Conservation (phyloP, 73 alveolate genomes). For the Paramecium octaurelia region DNA sequence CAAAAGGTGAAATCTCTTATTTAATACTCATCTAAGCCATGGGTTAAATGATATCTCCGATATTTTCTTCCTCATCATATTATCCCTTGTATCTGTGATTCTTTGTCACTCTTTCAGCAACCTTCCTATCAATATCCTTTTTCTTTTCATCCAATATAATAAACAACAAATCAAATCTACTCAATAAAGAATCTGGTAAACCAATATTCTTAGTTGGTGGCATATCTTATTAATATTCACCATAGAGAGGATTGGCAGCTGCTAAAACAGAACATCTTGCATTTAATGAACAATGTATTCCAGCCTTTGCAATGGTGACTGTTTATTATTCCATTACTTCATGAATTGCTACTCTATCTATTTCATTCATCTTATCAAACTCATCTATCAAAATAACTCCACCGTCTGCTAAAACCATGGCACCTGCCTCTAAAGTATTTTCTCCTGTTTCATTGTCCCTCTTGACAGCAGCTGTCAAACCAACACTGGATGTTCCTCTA, state of each 20-base stretch:
- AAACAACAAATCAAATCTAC: constrained; percentile 98
- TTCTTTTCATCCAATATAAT: constrained; percentile 92
- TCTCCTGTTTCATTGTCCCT: constrained; percentile 96
- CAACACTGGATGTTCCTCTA: constrained; percentile 99
- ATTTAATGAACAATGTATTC: constrained; percentile 98
- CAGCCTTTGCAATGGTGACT: constrained; percentile 99
- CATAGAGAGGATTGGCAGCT: constrained; percentile 99
- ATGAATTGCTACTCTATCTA: constrained; percentile 99
- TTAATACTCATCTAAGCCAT: not conserved
- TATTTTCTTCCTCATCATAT: constrained; percentile 43
- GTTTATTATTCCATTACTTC: constrained; percentile 99
- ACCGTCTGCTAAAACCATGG: constrained; percentile 99
- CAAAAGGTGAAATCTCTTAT: constrained; percentile 72
- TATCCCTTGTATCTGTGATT: constrained; percentile 85
- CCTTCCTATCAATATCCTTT: constrained; percentile 85
- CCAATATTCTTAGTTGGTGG: constrained; percentile 97
- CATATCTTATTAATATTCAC: constrained; percentile 88
- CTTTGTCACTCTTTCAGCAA: constrained; percentile 92
- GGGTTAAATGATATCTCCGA: constrained; percentile 45
- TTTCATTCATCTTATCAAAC: constrained; percentile 99
- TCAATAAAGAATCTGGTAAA: constrained; percentile 97
- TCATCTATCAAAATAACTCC: constrained; percentile 99
- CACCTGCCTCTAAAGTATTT: constrained; percentile 99
- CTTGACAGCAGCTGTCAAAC: constrained; percentile 99
- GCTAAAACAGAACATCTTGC: constrained; percentile 99